Base-by-base conservation (phyloP, 2,329 filamentous ascomycete species). In the Fusarium sp. region DNA sequence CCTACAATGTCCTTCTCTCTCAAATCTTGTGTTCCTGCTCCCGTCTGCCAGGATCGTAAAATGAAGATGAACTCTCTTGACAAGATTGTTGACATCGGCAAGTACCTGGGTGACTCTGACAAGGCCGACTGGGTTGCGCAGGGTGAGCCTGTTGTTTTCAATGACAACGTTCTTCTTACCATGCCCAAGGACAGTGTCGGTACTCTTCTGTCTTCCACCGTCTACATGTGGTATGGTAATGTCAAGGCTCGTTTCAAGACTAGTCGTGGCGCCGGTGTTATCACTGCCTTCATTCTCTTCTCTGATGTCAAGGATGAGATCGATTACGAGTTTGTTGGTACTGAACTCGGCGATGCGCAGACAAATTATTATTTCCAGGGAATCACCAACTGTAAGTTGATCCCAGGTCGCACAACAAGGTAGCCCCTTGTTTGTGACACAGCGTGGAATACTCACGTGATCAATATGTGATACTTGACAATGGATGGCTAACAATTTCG, bases 341-440 rank as follows among this genome's bases (percentile, higher is more conserved):
- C 87, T 46, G 93, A 98, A 77, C 84, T 97, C 67, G 77, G 84
- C 48, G 88, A 86, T 68, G 93, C 92, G 20, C 94, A 99, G 84
- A 96, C 94, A 78, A 99, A 99, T 84, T 99, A 90, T 85, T 99
- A 98, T 83, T 98, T 92, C 83, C 94, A 98, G 83, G 96, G 96
- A 77, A 91, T 98, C 69, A 91, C 93, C 41, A 87, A 95, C 80
- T 98, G 94, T 97, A 85, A 85, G 93, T 78, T 7, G 30, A 47
- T 32, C 18, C 13, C 6, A 14, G 18, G 42, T 62, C 25, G 20
- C 20, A 66, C 44, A 66, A 25, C 34, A 27, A 44, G 47, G 59
- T 41, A 52, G 14, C 22, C 54, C 51, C 67, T 51, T 58, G 34
- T 46, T 32, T 24, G 62, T 55, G 48, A 44, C 45, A 57, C 49